Evolutionary conservation across 23 red algal genomes (phyloP), one percentile per base, ranked within the genome.

Genomic region (Chondrus crispus): DNA sequence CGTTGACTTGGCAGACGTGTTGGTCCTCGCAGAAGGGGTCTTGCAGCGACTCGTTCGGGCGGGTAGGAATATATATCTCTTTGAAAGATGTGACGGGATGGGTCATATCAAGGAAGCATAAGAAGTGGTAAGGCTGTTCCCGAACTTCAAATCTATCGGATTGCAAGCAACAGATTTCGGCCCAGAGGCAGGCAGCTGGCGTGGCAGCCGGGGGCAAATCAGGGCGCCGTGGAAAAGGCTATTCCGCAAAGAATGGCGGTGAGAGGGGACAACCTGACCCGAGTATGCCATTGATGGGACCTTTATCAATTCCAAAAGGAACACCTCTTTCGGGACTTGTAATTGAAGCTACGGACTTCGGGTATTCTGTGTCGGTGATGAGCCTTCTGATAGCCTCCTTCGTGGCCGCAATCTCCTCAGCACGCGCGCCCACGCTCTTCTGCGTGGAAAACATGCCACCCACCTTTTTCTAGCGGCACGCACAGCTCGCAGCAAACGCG

Each of bases 1-100:
- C 77, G 30, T 50, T 84, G n/a, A 96, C 88, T 38, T 88, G 76
- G 10, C 94, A 87, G 38, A 96, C 87, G 20, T 91, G 81, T 83
- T 96, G 78, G 71, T 90, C 82, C 11, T 28, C 49, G 12, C 74
- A 44, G 47, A 66, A 68, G 5, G 82, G 80, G 38, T 66, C 81
- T 55, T 77, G 87, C 37, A 92, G 43, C 71, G 72, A 24, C 13
- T 90, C 16, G 73, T 80, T 30, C 70, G 87, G 45, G 63, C 84
- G 13, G 74, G 38, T 22, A 48, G 74, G 36, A 73, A 26, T 28
- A 22, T 87, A 0, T 72, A 73, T 74, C 63, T 66, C 4, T 71
- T 87, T 60, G 84, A 66, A 20, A 66, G 84, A 30, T 87, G 84
- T 47, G 84, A 87, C 42, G 40, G 60, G 12, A 43, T 54, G 3